Base-by-base conservation (phyloP, 805 yeast genomes). In the Metschnikowia santaceciliae region DNA sequence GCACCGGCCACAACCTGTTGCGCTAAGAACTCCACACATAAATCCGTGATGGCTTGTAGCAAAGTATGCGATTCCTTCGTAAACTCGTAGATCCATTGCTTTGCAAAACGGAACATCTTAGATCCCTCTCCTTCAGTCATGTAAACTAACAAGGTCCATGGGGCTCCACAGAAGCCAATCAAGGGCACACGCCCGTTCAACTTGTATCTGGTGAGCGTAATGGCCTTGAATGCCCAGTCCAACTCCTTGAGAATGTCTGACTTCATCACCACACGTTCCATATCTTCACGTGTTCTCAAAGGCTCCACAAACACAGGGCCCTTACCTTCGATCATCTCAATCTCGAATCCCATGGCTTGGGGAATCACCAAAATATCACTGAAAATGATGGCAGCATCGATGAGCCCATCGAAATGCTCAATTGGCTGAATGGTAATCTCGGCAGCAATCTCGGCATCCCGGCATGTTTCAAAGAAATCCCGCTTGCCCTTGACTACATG, bases 51-150 rank as follows among this genome's bases (percentile, higher is more conserved):
- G 51, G 82, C 83, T 66, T 84, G 88, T 54, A 94, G 74, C 52
- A 94, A 72, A 58, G 74, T 67, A 60, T 88, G 89, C 2, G 94
- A 72, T 46, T 81, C 84, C 51, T 83, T 80, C 26, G 95, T 88
- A 65, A 83, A 82, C 62, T 80, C 82, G 75, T 85, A 94, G 53
- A 94, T 77, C 97, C 98, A 91, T 66, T 89, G 86, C 68, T 91
- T 90, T 48, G 90, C 96, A 63, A 79, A 90, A 65, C 96, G 79
- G 74, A 88, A 94, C 77, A 92, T 77, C 65, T 88, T 88, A 6
- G 97, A 84, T 15, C 97, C 96, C 58, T 96, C 96, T 47, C 99
- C 99, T 71, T 94, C 99, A 53, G 90, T 83, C 97, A 94, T 94
- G 72, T 94, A 94, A 35, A 91, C 96, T 74, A 94, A 77, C 53